These are phyloP conservation scores for Saccharomycopsis selenospora DNA, from an alignment of 805 yeast species.

Conservation along the genomic window DNA sequence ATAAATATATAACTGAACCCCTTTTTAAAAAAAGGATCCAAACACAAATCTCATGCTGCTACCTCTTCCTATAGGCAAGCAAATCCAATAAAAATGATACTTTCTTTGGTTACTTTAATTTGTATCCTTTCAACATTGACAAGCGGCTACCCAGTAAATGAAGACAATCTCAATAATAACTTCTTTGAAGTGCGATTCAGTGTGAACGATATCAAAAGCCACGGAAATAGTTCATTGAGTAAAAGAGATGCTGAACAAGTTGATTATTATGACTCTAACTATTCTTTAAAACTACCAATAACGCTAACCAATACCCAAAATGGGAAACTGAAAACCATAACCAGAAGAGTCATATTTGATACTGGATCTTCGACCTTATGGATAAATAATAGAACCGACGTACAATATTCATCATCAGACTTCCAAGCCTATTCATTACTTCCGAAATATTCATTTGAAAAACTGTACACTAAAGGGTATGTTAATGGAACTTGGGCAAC, in stretches of 20 bases:
- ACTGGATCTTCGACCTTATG: not conserved
- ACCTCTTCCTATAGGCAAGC: too few species aligned
- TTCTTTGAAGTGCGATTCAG: too few species aligned
- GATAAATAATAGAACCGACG: conserved; percentile 1
- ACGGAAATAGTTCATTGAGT: too few species aligned
- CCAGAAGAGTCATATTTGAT: not conserved
- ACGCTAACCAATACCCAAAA: conserved; percentile 1
- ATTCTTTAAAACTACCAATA: not conserved
- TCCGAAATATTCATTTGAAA: not conserved
- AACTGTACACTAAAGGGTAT: not conserved
- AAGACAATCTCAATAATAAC: too few species aligned
- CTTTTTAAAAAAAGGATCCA: too few species aligned
- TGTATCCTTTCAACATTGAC: too few species aligned
- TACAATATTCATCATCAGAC: not conserved
- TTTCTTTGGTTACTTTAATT: too few species aligned
- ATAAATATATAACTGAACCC: too few species aligned
- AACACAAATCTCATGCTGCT: too few species aligned
- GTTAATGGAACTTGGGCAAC: not conserved
- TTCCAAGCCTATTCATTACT: not conserved
- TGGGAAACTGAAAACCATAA: not conserved
- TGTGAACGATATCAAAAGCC: too few species aligned
- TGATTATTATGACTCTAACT: not conserved
- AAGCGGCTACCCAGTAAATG: too few species aligned
- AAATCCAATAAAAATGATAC: too few species aligned
- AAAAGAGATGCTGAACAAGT: not conserved